Evolutionary conservation across 768 basidiomycete genomes (phyloP).

Genomic region (Lactarius sanguifluus): DNA sequence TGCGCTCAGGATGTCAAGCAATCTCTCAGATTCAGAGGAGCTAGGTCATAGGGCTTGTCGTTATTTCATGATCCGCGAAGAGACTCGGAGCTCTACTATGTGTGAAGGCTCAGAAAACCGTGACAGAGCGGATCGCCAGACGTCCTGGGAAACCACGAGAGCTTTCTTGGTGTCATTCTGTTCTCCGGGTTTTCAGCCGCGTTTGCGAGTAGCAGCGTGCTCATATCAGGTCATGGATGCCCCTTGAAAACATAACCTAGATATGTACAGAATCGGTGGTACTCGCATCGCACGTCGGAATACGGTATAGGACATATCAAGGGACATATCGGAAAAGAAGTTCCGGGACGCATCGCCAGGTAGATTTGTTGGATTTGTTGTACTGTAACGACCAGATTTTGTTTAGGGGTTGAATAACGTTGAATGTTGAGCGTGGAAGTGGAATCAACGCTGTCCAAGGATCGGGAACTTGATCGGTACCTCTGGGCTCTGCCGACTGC

Average conservation of each 20-base stretch:
- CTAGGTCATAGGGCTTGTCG: slow-evolving; percentile 17
- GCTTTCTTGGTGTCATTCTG: too few species aligned
- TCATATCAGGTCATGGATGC: too few species aligned
- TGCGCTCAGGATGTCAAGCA: not conserved
- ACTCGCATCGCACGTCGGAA: slow-evolving; percentile 11
- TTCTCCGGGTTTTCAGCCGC: too few species aligned
- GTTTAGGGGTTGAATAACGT: slow-evolving; percentile 16
- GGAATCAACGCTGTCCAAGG: slow-evolving; percentile 4
- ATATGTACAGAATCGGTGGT: slow-evolving; percentile 2
- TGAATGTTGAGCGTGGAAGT: slow-evolving; percentile 9
- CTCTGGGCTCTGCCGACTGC: too few species aligned
- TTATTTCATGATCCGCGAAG: slow-evolving; percentile 29
- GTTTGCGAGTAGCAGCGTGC: too few species aligned
- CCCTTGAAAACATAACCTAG: too few species aligned
- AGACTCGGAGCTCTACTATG: too few species aligned
- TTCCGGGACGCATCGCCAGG: slow-evolving; percentile 28
- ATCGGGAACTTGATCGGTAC: too few species aligned
- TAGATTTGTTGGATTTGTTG: not conserved
- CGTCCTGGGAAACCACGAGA: not conserved
- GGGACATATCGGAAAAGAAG: slow-evolving; percentile 1
- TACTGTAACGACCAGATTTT: slow-evolving; percentile 15
- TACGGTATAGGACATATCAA: not conserved
- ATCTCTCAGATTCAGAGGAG: slow-evolving; percentile 16
- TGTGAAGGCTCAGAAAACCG: not conserved
- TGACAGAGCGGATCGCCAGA: too few species aligned